Evolutionary conservation across 768 basidiomycete species (phyloP).

Genomic region (Xerocomellus amylosporus): DNA sequence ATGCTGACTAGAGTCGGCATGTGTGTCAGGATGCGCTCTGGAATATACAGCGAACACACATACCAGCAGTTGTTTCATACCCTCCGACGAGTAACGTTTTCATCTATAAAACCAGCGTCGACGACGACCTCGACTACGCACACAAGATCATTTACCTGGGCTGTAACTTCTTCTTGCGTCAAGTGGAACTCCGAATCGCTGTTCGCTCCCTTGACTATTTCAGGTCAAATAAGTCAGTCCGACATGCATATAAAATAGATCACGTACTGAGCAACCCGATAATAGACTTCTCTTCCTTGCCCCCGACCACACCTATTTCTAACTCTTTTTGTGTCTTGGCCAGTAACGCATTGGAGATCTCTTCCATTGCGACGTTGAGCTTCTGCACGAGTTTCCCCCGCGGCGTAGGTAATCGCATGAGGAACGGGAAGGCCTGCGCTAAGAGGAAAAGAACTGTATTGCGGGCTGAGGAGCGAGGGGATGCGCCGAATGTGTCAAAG

Average conservation of each 20-base stretch:
- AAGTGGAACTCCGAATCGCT: conserved; percentile 23
- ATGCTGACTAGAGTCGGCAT: conserved; percentile 12
- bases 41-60: neutral
- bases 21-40: neutral
- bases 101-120: conserved; percentile 7
- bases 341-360: conserved; percentile 40
- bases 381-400: conserved; percentile 29
- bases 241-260: too few relatives aligned
- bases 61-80: conserved; percentile 24
- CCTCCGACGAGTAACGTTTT: conserved; percentile 17
- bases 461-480: conserved; percentile 20
- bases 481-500: conserved; percentile 36
- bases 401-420: conserved; percentile 37
- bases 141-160: conserved; percentile 15
- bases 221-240: neutral
- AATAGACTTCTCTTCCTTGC: conserved; percentile 25
- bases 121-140: too few relatives aligned
- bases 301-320: conserved; percentile 18
- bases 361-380: conserved; percentile 35
- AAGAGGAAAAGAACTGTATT: conserved; percentile 36
- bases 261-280: conserved; percentile 25
- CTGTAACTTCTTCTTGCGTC: conserved; percentile 28
- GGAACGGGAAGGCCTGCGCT: conserved; percentile 35
- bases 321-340: conserved; percentile 34
- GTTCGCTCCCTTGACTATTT: conserved; percentile 37